These are phyloP conservation scores for Penium margaritaceum DNA, from an alignment of 139 green algal genomes.

Conservation along the genomic window DNA sequence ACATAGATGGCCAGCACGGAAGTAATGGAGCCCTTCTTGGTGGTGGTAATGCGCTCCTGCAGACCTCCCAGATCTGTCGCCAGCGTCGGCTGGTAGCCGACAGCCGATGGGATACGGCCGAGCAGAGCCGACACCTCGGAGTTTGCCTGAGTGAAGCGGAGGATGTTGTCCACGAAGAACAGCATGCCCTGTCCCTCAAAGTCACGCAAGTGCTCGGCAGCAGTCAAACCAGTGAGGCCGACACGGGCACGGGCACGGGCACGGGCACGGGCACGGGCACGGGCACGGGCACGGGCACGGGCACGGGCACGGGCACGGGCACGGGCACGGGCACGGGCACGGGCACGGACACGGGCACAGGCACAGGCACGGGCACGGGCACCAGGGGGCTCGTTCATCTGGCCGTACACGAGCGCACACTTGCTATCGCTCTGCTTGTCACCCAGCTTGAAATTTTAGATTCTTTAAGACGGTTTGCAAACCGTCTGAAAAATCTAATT, in stretches of 20 bases:
- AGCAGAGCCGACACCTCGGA: constrained; percentile 96
- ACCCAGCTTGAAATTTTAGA: constrained; percentile 86
- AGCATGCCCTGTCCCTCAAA: constrained; percentile 96
- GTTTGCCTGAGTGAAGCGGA: constrained; percentile 98
- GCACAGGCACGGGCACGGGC: too few relatives aligned
- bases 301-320: too few relatives aligned
- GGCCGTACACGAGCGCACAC: constrained; percentile 95
- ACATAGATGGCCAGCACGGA: constrained; percentile 99
- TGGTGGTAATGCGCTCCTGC: constrained; percentile 98
- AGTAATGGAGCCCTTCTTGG: constrained; percentile 95
- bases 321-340: too few relatives aligned
- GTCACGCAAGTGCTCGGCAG: constrained; percentile 98
- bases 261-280: too few relatives aligned
- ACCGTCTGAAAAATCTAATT: too few relatives aligned
- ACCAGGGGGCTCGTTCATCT: constrained; percentile 99
- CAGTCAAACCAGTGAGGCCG: constrained; percentile 88
- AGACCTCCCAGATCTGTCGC: constrained; percentile 91
- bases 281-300: too few relatives aligned
- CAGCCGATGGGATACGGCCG: constrained; percentile 95
- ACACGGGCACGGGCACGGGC: too few relatives aligned
- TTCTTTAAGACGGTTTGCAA: too few relatives aligned
- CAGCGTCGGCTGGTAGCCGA: constrained; percentile 97
- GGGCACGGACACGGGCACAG: too few relatives aligned
- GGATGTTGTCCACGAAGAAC: constrained; percentile 99
- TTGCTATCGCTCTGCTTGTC: constrained; percentile 76